Conservation (phyloP, 208 protist genomes). For the Trypanosoma theileri region DNA sequence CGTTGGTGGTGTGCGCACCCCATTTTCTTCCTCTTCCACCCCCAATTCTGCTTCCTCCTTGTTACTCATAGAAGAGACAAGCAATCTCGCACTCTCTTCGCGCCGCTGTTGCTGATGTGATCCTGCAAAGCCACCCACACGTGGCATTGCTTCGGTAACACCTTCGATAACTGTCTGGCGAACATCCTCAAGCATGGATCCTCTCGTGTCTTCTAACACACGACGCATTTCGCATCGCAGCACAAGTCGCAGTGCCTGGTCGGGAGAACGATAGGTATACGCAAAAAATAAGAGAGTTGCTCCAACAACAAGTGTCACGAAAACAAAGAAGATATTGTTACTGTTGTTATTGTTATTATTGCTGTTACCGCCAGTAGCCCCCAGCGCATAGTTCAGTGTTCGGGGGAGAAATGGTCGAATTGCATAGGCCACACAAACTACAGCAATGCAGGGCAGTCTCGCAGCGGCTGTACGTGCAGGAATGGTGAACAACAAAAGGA, state of each 20-base stretch:
- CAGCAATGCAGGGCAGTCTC: conserved; percentile 45
- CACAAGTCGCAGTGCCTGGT: conserved; percentile 29
- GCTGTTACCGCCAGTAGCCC: conserved; percentile 3
- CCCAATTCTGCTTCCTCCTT: neutral
- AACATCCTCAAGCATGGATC: conserved; percentile 15
- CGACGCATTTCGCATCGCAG: conserved; percentile 41
- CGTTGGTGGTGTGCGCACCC: neutral
- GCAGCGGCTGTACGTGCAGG: conserved; percentile 46
- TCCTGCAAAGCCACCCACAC: neutral
- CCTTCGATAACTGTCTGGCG: conserved; percentile 6
- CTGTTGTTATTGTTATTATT: no score
- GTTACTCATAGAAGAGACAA: neutral
- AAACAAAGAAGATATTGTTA: conserved; percentile 26
- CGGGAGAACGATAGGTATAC: conserved; percentile 29
- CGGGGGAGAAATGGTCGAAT: conserved; percentile 38
- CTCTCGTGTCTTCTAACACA: conserved; percentile 21
- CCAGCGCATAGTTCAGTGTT: conserved; percentile 5
- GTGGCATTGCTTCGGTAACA: neutral
- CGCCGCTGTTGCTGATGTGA: neutral
- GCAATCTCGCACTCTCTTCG: neutral
- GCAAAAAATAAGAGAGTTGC: conserved; percentile 25
- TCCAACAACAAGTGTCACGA: conserved; percentile 22
- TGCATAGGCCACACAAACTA: conserved; percentile 34
- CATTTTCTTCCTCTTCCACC: neutral
- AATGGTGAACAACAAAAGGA: conserved; percentile 42